Evolutionary conservation across 2,329 filamentous ascomycete genomes (phyloP), one percentile per base, ranked within the genome.

Genomic region (Fusarium equiseti): DNA sequence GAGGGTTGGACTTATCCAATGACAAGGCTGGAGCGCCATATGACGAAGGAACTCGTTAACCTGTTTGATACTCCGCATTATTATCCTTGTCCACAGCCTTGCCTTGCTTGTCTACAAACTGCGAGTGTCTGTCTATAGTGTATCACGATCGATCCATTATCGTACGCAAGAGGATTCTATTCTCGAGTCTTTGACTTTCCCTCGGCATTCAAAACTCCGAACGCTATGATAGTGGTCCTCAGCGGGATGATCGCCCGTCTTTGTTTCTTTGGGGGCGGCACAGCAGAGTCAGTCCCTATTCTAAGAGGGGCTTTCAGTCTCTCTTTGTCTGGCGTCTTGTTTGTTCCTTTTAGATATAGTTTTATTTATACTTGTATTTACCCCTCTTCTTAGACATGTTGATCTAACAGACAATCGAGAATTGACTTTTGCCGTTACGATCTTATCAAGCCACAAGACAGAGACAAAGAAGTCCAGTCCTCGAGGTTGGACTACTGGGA

Each of bases 161-260:
- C 27, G 50, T 51, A 40, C 51, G 40, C 35, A 53, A 66, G 22
- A 20, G 24, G 16, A 50, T 11, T 50, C 29, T 50, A 16, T 24
- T 24, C 26, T 20, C 8, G 27, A 35, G 16, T 44, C 43, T 58
- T 15, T 31, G 32, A 16, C 35, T 6, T 16, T 43, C 26, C 32
- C 59, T 71, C 55, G 64, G 68, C 44, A 64, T 64, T 55, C 45
- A 59, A 71, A 56, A 53, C 55, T 62, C 68, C 52, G 59, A 53
- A 49, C 50, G 50, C 50, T 43, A 43, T 53, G 38, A 18, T 51
- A 53, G 52, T 68, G 54, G 46, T 50, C 54, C 59, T 60, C 49
- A 49, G 45, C 44, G 44, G 63, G 64, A 61, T 31, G 44, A 58
- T 65, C 40, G 42, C 31, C 31, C 49, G 44, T 67, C 44, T 60